Base-by-base conservation (phyloP, 176 grass and related monocot species). In the Stipa capillata region DNA sequence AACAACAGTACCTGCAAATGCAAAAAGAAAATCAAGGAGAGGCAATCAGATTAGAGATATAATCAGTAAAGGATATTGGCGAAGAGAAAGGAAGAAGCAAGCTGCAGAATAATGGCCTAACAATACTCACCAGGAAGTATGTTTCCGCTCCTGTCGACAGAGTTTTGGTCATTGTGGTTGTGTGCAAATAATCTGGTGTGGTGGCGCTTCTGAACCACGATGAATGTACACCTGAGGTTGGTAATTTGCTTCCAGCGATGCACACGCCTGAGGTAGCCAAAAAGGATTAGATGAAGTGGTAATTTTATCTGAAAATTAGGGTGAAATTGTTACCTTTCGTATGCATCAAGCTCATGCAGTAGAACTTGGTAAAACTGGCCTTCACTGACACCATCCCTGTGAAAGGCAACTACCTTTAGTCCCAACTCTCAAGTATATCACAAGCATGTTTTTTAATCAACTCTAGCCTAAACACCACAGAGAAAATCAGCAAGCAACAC, bases 361-460 rank as follows among this genome's bases (percentile, higher is more conserved):
- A 97, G 77, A 80, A 97, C 94, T 75, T 93, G 94, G 73, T 93
- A 93, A 52, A 97, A 97, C 42, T 97, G 90, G 4, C 94, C 90
- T 84, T 93, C 94, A 37, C 94, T 97, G 10, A 97, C 94, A 67
- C 94, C 90, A 77, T 93, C 94, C 80, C 90, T 97, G 73, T 42
- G 25, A 78, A 72, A 66, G 25, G 36, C 3, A 43, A 49, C 62
- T 23, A 49, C 16, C 14, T 59, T 81, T 43, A 13, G n/a, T 2
- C 32, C 21, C 12, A 63, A 49, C 16, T 12, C 34, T 34, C 69
- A 47, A 33, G 28, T 33, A n/a, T 7, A 61, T 25, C 17, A 12
- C 44, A 62, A n/a, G n/a, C 3, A 7, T 23, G 35, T 42, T 57
- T 29, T 41, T 17, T 6, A 68, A 65, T 65, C 21, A 42, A 68